phyloP scores from a whole-genome alignment of 208 protist genomes.

The Acanthamoeba divionensis region DNA sequence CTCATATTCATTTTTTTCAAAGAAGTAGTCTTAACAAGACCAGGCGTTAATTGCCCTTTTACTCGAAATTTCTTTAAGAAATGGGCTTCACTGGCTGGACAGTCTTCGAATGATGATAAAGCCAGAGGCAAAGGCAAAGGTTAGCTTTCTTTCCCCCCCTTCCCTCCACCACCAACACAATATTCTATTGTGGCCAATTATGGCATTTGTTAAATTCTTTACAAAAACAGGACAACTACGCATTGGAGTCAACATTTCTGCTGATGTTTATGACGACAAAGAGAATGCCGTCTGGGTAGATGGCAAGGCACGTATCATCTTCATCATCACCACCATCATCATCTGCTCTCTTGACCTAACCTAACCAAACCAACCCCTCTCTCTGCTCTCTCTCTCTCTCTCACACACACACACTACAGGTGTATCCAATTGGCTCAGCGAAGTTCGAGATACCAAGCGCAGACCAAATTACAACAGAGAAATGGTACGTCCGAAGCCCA shows the following conservation, averaged over 20 bases:
- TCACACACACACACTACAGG: too few species aligned
- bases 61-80: too few species aligned
- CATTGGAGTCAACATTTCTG: background rate
- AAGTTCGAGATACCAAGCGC: background rate
- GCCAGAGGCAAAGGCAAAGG: too few species aligned
- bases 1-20: too few species aligned
- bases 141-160: background rate
- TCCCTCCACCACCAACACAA: background rate
- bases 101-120: background rate
- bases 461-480: background rate
- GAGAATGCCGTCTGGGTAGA: constrained; percentile 1
- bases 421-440: background rate
- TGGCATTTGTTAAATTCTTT: background rate
- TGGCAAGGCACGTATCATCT: background rate
- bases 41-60: too few species aligned
- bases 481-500: background rate
- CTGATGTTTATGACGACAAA: background rate
- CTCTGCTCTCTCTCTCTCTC: background rate
- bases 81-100: background rate
- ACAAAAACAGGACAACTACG: background rate
- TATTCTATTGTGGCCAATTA: background rate
- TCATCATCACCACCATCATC: background rate
- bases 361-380: too few species aligned
- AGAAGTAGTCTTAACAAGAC: too few species aligned
- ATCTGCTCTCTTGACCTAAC: background rate